Conservation (phyloP, 495 filamentous ascomycete species). For the Recurvomyces mirabilis region DNA sequence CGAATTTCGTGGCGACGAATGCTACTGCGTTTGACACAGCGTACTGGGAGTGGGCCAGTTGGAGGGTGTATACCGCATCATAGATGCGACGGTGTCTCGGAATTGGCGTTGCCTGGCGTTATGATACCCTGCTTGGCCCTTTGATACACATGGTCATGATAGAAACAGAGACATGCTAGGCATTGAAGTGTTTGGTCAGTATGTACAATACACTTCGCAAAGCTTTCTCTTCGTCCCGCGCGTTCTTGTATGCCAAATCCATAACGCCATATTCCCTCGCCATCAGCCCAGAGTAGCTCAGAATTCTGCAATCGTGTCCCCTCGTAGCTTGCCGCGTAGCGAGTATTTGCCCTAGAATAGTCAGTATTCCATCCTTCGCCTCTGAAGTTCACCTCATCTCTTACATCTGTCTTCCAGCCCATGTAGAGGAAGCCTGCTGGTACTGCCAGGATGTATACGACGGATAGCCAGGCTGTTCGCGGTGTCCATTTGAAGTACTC, state of each 20-base stretch:
- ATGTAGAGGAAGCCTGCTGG: slow-evolving; percentile 57
- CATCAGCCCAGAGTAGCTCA: too few species aligned
- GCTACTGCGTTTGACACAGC: slow-evolving; percentile 33
- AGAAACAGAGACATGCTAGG: too few species aligned
- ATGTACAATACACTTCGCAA: too few species aligned
- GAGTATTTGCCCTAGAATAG: slow-evolving; percentile 65
- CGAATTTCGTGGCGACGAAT: slow-evolving; percentile 34
- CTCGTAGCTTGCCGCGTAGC: slow-evolving; percentile 73
- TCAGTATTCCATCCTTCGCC: too few species aligned
- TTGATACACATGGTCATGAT: too few species aligned
- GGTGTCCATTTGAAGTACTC: slow-evolving; percentile 92
- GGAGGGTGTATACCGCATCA: slow-evolving; percentile 30
- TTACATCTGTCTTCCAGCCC: slow-evolving; percentile 72
- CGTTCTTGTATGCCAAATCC: too few species aligned
- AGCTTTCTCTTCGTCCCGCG: too few species aligned
- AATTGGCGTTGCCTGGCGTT: too few species aligned
- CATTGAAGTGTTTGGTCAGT: too few species aligned
- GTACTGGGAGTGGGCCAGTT: slow-evolving; percentile 42
- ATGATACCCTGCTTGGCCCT: too few species aligned
- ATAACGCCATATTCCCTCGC: too few species aligned
- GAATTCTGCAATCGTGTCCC: slow-evolving; percentile 66
- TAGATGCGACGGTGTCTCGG: too few species aligned
- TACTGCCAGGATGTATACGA: slow-evolving; percentile 60
- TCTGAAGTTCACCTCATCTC: slow-evolving; percentile 25
- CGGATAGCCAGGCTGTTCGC: slow-evolving; percentile 64